Percentiles rank a stretch among this genome's conserved stretches.
These are phyloP conservation scores for Sphagnum fallax DNA, from an alignment of 228 moss, liverwort and hornwort species.

Conservation along the genomic window DNA sequence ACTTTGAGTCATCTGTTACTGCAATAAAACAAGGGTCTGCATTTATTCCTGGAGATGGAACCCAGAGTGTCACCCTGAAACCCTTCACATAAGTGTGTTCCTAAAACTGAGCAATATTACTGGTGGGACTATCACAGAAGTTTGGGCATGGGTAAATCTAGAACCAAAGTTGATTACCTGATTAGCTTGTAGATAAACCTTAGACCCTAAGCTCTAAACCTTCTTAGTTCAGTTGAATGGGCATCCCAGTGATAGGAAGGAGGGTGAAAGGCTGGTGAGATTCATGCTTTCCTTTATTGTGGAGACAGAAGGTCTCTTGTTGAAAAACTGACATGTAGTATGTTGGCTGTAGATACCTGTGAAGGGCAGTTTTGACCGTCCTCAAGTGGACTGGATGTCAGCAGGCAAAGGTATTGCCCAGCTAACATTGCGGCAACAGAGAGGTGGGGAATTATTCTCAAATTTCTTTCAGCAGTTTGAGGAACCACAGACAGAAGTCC, in stretches of 20 bases:
- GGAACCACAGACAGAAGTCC: slow-evolving; percentile 25
- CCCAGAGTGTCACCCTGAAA: background rate
- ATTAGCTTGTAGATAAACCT: too few species aligned
- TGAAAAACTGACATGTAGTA: background rate
- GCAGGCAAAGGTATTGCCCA: slow-evolving; percentile 77
- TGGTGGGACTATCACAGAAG: too few species aligned
- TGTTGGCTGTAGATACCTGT: slow-evolving; percentile 58
- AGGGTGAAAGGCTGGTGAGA: too few species aligned
- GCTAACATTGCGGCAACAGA: slow-evolving; percentile 68
- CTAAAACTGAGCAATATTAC: background rate
- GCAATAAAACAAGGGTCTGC: background rate
- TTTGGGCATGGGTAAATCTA: too few species aligned
- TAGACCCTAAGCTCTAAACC: too few species aligned
- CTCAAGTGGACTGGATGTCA: slow-evolving; percentile 63
- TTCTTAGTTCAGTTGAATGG: too few species aligned
- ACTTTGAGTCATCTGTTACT: background rate
- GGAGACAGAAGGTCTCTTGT: too few species aligned
- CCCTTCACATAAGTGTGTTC: background rate
- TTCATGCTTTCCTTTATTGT: too few species aligned
- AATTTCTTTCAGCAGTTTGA: slow-evolving; percentile 52
- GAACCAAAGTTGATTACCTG: too few species aligned
- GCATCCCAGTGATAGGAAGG: too few species aligned
- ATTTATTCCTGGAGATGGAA: background rate
- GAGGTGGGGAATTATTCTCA: slow-evolving; percentile 70
- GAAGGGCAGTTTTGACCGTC: slow-evolving; percentile 64